phyloP scores from a whole-genome alignment of 352 stramenopile genomes.

The Pythium myriotylum region DNA sequence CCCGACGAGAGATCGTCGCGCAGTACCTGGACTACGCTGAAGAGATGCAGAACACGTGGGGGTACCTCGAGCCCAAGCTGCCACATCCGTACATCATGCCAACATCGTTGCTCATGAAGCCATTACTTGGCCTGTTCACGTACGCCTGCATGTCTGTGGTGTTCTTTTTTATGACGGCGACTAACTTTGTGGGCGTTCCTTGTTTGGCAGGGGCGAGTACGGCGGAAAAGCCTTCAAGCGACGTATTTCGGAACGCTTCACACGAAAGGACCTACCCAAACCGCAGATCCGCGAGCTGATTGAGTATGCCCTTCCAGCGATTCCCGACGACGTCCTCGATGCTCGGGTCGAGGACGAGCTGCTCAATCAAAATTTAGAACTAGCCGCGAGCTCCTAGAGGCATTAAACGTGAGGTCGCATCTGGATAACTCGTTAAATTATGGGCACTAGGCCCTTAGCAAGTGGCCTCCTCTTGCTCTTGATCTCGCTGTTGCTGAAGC shows the following conservation, averaged over 20 bases:
- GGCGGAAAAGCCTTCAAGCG: constrained; percentile 85
- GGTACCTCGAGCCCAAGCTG: constrained; percentile 42
- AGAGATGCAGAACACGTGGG: constrained; percentile 75
- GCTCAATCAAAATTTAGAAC: not conserved
- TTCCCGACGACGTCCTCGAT: constrained; percentile 77
- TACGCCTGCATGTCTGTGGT: constrained; percentile 30
- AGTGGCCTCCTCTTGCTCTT: not conserved
- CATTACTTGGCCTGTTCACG: constrained; percentile 78
- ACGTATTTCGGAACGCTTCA: constrained; percentile 68
- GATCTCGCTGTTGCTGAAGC: constrained; percentile 12
- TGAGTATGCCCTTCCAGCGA: constrained; percentile 62
- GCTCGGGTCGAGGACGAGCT: constrained; percentile 67
- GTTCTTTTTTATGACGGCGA: constrained; percentile 1
- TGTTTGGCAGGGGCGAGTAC: constrained; percentile 55
- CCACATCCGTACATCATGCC: constrained; percentile 72
- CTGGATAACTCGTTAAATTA: not conserved
- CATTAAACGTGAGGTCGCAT: not conserved
- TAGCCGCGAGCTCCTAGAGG: not conserved
- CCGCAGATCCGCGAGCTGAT: constrained; percentile 77
- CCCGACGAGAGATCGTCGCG: constrained; percentile 81
- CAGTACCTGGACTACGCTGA: constrained; percentile 89
- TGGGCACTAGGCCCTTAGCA: not conserved
- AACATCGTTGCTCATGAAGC: constrained; percentile 80
- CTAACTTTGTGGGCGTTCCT: not conserved
- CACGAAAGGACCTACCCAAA: constrained; percentile 52